These are phyloP conservation scores for Coemansia guatemalensis DNA, from an alignment of 192 early-diverging fungal species.

Conservation along the genomic window DNA sequence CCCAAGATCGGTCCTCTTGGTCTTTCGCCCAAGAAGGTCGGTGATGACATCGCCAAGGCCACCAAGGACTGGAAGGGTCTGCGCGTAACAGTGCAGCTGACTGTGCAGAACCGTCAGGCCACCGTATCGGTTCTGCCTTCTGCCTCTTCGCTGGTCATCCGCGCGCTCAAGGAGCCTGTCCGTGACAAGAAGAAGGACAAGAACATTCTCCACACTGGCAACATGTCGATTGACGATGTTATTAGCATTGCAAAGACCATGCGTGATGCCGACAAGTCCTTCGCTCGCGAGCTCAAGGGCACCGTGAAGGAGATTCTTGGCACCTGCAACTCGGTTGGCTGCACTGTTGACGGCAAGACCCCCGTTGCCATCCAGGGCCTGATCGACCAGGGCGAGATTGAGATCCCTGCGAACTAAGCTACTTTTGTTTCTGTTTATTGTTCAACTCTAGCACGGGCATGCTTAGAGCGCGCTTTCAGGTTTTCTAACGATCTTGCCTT, in stretches of 20 bases:
- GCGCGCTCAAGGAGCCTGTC: conserved; percentile 95
- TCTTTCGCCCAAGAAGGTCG: conserved; percentile 99
- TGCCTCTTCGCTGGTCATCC: conserved; percentile 95
- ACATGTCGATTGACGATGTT: conserved; percentile 91
- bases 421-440: conserved; percentile 8
- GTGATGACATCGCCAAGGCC: conserved; percentile 99
- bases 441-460: neutral
- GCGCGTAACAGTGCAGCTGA: conserved; percentile 96
- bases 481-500: neutral
- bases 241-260: conserved; percentile 96
- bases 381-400: conserved; percentile 85
- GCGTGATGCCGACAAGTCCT: conserved; percentile 82
- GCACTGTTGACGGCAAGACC: conserved; percentile 96
- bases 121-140: conserved; percentile 93
- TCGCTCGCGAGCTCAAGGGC: conserved; percentile 90
- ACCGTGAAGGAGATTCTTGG: conserved; percentile 94
- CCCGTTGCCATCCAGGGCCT: conserved; percentile 84
- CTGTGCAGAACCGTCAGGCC: conserved; percentile 99
- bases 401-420: conserved; percentile 58
- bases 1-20: conserved; percentile 99
- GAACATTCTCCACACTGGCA: conserved; percentile 99
- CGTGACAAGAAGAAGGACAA: conserved; percentile 99
- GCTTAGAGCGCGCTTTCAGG: neutral
- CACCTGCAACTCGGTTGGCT: conserved; percentile 92
- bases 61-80: conserved; percentile 99